Evolutionary conservation across 139 green algal genomes (phyloP).

Genomic region (Parachlorella kessleri): DNA sequence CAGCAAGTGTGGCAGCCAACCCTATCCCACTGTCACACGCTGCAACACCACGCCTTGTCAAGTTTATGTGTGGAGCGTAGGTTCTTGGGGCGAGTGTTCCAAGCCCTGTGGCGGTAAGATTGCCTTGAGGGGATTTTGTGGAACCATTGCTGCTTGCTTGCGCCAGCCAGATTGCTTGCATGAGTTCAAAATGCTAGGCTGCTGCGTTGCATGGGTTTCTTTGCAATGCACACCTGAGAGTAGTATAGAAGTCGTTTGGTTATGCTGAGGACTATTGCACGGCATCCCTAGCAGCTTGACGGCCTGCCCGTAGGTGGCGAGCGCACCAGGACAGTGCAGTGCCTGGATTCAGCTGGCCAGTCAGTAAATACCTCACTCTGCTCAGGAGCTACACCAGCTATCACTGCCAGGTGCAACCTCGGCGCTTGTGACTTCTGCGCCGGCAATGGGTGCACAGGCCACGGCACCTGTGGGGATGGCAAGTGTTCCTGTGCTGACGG

Average conservation of each 20-base stretch:
- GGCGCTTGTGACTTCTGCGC: conserved; percentile 48
- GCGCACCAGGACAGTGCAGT: conserved; percentile 28
- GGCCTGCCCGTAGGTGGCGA: conserved; percentile 42
- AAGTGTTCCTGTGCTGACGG: conserved; percentile 31
- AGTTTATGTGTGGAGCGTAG: conserved; percentile 25
- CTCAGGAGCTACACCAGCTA: background rate
- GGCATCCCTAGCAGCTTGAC: background rate
- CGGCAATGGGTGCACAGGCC: conserved; percentile 29
- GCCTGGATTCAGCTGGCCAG: conserved; percentile 10
- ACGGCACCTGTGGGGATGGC: conserved; percentile 31
- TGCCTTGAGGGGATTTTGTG: background rate
- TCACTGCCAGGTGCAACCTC: conserved; percentile 23
- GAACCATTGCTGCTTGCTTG: background rate
- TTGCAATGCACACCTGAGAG: background rate
- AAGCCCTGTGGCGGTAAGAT: conserved; percentile 34
- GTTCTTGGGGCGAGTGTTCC: conserved; percentile 37
- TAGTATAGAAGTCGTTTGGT: too few relatives aligned
- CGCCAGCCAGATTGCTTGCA: background rate
- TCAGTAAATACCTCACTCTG: conserved; percentile 14
- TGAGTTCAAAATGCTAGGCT: background rate
- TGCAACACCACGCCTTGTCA: conserved; percentile 45
- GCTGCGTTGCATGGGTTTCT: background rate
- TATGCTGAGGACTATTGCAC: background rate
- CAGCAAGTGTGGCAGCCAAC: conserved; percentile 7
- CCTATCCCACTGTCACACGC: background rate